phyloP scores from a whole-genome alignment of 345 rosid species.

The Gossypium bickii region DNA sequence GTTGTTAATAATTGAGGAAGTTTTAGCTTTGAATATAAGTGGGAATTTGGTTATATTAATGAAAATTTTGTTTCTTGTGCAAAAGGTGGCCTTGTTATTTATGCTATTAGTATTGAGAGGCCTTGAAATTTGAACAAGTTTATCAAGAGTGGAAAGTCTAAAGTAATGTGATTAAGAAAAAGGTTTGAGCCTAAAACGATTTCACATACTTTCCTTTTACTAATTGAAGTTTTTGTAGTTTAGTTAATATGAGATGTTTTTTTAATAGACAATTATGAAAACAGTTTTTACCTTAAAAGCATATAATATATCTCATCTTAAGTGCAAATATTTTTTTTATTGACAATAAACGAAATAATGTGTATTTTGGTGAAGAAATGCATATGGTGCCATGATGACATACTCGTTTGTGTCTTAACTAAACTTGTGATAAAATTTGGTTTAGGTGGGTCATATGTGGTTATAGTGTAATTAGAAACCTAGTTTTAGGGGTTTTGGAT shows the following conservation, averaged over 20 bases:
- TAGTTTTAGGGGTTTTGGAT: neutral
- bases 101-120: neutral
- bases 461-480: neutral
- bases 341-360: neutral
- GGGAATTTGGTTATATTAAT: neutral
- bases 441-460: neutral
- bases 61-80: neutral
- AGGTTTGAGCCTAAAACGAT: neutral
- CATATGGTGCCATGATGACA: neutral
- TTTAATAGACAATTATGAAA: no score
- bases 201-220: no score
- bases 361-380: neutral
- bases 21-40: neutral
- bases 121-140: neutral
- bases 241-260: no score
- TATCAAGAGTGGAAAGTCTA: neutral
- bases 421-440: neutral
- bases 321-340: neutral
- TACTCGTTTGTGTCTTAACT: neutral
- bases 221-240: no score
- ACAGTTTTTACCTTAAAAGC: no score
- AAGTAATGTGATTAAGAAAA: neutral
- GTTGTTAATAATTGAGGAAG: neutral
- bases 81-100: neutral
- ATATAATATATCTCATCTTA: neutral